Percentiles rank a stretch among this genome's conserved stretches.
phyloP scores from a whole-genome alignment of 805 yeast species.

The Teunomyces lycoperdinae region DNA sequence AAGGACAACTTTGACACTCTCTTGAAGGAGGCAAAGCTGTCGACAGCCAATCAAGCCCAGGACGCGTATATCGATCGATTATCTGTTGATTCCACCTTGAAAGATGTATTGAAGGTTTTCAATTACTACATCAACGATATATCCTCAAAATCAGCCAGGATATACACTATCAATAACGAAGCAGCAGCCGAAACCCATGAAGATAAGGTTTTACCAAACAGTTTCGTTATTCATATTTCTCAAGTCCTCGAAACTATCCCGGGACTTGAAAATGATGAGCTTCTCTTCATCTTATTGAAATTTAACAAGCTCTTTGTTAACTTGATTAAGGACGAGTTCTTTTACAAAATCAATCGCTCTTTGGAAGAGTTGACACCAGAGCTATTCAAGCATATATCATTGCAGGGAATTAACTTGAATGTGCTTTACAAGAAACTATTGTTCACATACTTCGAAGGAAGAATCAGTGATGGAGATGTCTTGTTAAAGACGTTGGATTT shows the following conservation, averaged over 20 bases:
- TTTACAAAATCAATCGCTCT: conserved; percentile 34
- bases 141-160: conserved; percentile 8
- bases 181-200: conserved; percentile 3
- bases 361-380: conserved; percentile 31
- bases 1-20: conserved; percentile 29
- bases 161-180: conserved; percentile 12
- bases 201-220: conserved; percentile 12
- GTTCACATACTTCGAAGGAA: conserved; percentile 16
- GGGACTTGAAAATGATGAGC: conserved; percentile 23
- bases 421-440: conserved; percentile 17
- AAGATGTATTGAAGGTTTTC: conserved; percentile 29
- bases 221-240: conserved; percentile 21
- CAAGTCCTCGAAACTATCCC: conserved; percentile 17
- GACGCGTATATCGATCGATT: conserved; percentile 16
- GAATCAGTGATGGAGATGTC: conserved; percentile 3
- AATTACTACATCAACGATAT: conserved; percentile 29
- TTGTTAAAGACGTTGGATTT: conserved; percentile 28
- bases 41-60: conserved; percentile 8
- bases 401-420: conserved; percentile 34
- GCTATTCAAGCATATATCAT: conserved; percentile 30
- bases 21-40: conserved; percentile 18
- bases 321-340: conserved; percentile 31
- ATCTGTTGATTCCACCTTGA: conserved; percentile 14
- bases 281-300: conserved; percentile 33
- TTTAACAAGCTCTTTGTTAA: conserved; percentile 24